A percentile compares a stretch with the other conserved stretches of the same genome.
phyloP scores from a whole-genome alignment of 176 grass and related monocot species.

The Avena eriantha region DNA sequence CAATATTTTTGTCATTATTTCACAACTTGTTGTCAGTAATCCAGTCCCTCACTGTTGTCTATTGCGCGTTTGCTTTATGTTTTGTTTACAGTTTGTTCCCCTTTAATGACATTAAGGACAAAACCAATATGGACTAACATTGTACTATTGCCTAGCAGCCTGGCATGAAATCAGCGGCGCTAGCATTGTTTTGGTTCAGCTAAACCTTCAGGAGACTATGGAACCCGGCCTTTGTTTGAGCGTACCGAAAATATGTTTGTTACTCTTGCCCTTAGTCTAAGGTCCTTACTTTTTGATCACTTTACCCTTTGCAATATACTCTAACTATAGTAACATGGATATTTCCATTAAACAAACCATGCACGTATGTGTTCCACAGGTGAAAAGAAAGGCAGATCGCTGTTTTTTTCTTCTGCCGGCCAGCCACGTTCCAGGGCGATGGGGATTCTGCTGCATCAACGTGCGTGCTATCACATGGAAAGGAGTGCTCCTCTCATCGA shows the following conservation, averaged over 20 bases:
- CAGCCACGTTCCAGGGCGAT: conserved; percentile 32
- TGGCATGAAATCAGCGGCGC: no score
- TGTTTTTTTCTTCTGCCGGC: conserved; percentile 40
- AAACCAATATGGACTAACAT: neutral
- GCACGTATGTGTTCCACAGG: conserved; percentile 1
- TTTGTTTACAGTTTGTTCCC: no score
- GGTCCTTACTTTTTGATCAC: conserved; percentile 11
- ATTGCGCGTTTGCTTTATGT: neutral
- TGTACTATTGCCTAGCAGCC: neutral
- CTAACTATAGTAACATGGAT: neutral
- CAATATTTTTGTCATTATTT: neutral
- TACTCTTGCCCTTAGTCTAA: neutral
- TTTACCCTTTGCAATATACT: conserved; percentile 5
- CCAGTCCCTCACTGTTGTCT: neutral
- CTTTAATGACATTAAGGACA: no score
- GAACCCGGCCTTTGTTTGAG: neutral
- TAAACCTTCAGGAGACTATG: neutral
- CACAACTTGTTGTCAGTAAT: neutral
- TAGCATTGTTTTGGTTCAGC: no score
- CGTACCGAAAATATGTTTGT: neutral
- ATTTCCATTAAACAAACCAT: neutral
- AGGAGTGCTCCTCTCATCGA: conserved; percentile 39
- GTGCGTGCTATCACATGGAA: conserved; percentile 43
- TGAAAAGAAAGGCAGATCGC: conserved; percentile 38
- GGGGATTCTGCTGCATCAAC: conserved; percentile 44